Conservation (phyloP, 2,329 filamentous ascomycete genomes). For the Arthrobotrys pseudoclavata region DNA sequence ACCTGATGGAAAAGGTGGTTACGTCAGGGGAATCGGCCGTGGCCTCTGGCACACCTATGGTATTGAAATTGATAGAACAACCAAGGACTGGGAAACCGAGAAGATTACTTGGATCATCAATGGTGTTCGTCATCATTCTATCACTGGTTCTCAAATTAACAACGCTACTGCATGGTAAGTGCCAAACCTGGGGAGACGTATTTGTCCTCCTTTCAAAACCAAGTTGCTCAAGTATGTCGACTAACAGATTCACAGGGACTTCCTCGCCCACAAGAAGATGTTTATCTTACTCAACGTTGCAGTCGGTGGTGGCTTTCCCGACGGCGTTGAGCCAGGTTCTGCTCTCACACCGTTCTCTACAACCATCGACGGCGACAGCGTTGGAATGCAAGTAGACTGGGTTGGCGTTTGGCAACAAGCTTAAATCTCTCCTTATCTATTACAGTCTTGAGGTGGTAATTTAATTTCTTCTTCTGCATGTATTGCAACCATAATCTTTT, state of each 20-base stretch:
- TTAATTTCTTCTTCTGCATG: background rate
- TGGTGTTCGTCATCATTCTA: slow-evolving; percentile 63
- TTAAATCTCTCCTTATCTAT: background rate
- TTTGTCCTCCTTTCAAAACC: background rate
- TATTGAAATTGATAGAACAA: slow-evolving; percentile 65
- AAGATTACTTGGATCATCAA: slow-evolving; percentile 66
- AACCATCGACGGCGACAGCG: slow-evolving; percentile 65
- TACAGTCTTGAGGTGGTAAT: too few species aligned
- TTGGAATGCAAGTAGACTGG: slow-evolving; percentile 67
- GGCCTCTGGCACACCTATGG: slow-evolving; percentile 65
- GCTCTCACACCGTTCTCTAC: slow-evolving; percentile 64
- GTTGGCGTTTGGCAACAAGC: slow-evolving; percentile 65
- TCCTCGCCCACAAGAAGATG: slow-evolving; percentile 64
- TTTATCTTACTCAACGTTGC: slow-evolving; percentile 67
- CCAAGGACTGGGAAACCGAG: slow-evolving; percentile 64
- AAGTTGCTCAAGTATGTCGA: too few species aligned
- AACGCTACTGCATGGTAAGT: slow-evolving; percentile 49
- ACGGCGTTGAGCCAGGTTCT: slow-evolving; percentile 63
- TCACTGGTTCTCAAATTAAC: slow-evolving; percentile 64
- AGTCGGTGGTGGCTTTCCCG: slow-evolving; percentile 67
- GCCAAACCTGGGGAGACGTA: background rate
- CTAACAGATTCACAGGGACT: slow-evolving; percentile 63
- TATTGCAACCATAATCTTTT: background rate
- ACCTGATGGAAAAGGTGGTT: slow-evolving; percentile 65
- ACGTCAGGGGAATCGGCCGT: slow-evolving; percentile 60